Evolutionary conservation across 164 flowering plant species (phyloP), one percentile per base, ranked within the genome.

Genomic region (Amborella trichopoda): DNA sequence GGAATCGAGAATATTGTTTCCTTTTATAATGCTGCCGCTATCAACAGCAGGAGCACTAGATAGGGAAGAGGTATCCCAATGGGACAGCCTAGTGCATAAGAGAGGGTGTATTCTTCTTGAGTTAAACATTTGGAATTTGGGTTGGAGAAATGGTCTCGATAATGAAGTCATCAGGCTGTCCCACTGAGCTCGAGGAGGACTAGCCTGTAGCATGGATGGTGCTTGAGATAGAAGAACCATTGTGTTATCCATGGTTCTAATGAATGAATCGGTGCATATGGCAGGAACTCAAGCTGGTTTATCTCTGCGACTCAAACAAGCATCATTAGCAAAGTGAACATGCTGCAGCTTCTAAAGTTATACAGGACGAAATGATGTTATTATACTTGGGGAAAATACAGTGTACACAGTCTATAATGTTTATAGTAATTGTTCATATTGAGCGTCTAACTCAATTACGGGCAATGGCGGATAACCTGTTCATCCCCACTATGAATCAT

Each of bases 11-110:
- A 84, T 65, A 48, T 65, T 70, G 55, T 49, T 53, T 28, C 58
- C 64, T 34, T 68, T 49, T 20, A 68, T 28, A 24, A 68, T 44
- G 23, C 45, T 58, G 32, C 28, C 71, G 20, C 37, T 34, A 6
- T 72, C 74, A 27, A 67, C 71, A 32, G 44, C 28, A 12, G 73
- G 64, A 54, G 82, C 66, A 62, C 72, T 72, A 25, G 73, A 48
- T 46, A 69, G 61, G 26, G 84, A 71, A n/a, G 93, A 59, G 26
- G 87, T 74, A 48, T 80, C 83, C 90, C 94, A 81, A 12, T 69
- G 68, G 17, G 84, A 43, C 59, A 64, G 41, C 16, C 65, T 73
- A 23, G 81, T 59, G 66, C 84, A 77, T 47, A 46, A 47, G 56
- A 71, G 40, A 21, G 50, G 58, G 17, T n/a, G n/a, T n/a, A 37